Base-by-base conservation (phyloP, 192 early-diverging fungal genomes). In the Anaeromyces robustus region DNA sequence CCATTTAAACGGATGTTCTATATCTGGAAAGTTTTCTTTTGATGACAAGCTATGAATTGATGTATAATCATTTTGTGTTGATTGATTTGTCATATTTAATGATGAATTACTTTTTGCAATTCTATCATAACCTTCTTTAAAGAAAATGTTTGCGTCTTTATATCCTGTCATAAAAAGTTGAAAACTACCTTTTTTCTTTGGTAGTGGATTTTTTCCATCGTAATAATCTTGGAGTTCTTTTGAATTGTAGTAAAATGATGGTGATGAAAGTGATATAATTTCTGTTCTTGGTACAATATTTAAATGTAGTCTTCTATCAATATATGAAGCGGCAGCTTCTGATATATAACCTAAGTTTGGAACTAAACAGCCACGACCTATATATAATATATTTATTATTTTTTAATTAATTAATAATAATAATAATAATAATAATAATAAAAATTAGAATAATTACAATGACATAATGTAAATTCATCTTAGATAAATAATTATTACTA, bases 291-390 rank as follows among this genome's bases (percentile, higher is more conserved):
- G 96, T 7, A 96, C 95, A 43, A 97, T 90, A 80, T 91, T 87
- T 28, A 94, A 85, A n/a, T 91, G 87, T 26, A 97, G 84, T 30
- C 92, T 86, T 4, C 88, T 86, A 82, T 96, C 96, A 6, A 97
- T 85, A 29, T 91, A 89, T 13, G 92, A 94, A 3, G 96, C 94
- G 4, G 90, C 93, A n/a, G 96, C 91, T 85, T 97, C 96, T 2
- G 94, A 94, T 1, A 97, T 84, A 79, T 97, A 97, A 17, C 95
- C 96, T 6, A 94, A 82, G 80, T 96, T 96, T 9, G 95, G 95
- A 77, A 97, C 96, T 80, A 96, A 83, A 81, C 77, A 82, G 11
- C 29, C 34, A 79, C 78, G 82, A 13, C 28, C 30, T 82, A 34
- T 34, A 34, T 34, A n/a, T n/a, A n/a, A n/a, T n/a, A n/a, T n/a